A percentile compares a stretch with the other conserved stretches of the same genome.
These are phyloP conservation scores for Colletotrichum cordylinicola DNA, from an alignment of 2,329 filamentous ascomycete genomes.

Conservation along the genomic window DNA sequence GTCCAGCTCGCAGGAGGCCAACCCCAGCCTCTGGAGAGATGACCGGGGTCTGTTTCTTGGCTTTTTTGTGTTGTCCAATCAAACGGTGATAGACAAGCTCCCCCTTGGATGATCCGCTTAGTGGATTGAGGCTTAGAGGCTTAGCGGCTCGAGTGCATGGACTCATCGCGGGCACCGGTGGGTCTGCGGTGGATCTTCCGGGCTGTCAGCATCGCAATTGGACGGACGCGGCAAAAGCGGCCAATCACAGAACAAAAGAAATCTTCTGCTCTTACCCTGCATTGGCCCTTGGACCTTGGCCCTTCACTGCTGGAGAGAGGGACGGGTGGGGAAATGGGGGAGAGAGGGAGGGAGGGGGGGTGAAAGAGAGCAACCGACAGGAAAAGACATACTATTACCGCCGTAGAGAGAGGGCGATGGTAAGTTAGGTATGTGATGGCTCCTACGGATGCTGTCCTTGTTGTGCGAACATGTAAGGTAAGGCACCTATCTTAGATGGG, in stretches of 20 bases:
- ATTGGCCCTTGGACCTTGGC: neutral
- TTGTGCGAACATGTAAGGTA: neutral
- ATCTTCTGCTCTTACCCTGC: neutral
- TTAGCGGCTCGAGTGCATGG: conserved; percentile 14
- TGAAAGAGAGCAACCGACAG: neutral
- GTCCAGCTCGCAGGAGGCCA: neutral
- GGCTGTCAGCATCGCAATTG: neutral
- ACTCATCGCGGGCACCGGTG: neutral
- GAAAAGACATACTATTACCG: neutral
- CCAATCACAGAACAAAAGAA: neutral
- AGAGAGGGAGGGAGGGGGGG: neutral
- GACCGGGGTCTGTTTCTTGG: neutral
- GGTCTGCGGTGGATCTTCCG: neutral
- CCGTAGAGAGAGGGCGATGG: neutral
- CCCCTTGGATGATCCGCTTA: conserved; percentile 1
- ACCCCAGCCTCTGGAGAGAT: neutral
- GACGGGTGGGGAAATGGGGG: conserved; percentile 1
- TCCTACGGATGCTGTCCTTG: neutral
- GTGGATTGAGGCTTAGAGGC: conserved; percentile 22
- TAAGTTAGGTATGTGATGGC: neutral
- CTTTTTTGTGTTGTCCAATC: neutral
- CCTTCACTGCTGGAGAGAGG: neutral
- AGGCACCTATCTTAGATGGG: neutral
- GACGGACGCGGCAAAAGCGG: neutral
- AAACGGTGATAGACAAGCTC: neutral